These are phyloP conservation scores for Helotiales sp. DNA, from an alignment of 2,329 filamentous ascomycete genomes.

Conservation along the genomic window DNA sequence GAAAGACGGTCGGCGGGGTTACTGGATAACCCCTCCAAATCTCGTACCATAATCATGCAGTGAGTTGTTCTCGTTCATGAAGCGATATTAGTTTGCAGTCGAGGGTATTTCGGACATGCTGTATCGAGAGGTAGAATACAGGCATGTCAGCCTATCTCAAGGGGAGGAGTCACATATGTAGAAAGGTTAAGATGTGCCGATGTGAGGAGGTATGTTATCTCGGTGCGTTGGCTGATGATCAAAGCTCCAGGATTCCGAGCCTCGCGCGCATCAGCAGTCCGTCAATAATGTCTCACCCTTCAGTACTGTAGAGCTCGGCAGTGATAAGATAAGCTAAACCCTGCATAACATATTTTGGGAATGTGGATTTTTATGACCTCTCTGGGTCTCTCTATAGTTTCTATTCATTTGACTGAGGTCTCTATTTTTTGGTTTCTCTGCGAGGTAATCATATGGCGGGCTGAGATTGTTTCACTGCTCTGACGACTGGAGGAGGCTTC, in stretches of 20 bases:
- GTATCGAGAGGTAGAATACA: background rate
- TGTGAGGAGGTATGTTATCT: slow-evolving; percentile 13
- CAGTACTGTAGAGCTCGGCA: slow-evolving; percentile 8
- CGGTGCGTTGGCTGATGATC: slow-evolving; percentile 11
- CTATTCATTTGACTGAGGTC: background rate
- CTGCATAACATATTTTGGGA: no score
- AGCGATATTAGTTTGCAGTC: background rate
- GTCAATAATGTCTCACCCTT: slow-evolving; percentile 5
- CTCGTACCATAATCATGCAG: slow-evolving; percentile 23
- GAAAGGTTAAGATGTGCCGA: background rate
- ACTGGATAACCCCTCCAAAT: background rate
- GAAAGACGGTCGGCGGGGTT: background rate
- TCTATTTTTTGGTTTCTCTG: background rate
- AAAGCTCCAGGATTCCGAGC: slow-evolving; percentile 9
- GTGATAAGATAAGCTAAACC: slow-evolving; percentile 23
- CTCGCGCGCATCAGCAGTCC: slow-evolving; percentile 16
- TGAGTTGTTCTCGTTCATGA: slow-evolving; percentile 4
- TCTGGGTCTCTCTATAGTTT: no score
- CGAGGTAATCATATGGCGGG: background rate
- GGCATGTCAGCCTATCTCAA: background rate
- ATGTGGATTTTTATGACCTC: no score
- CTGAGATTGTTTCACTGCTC: background rate
- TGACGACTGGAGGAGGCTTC: background rate
- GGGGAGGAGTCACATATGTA: slow-evolving; percentile 1
- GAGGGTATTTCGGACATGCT: background rate